Percentiles rank a stretch among this genome's conserved stretches.
These are phyloP conservation scores for Chaetomium strumarium DNA, from an alignment of 2,329 filamentous ascomycete genomes.

Conservation along the genomic window DNA sequence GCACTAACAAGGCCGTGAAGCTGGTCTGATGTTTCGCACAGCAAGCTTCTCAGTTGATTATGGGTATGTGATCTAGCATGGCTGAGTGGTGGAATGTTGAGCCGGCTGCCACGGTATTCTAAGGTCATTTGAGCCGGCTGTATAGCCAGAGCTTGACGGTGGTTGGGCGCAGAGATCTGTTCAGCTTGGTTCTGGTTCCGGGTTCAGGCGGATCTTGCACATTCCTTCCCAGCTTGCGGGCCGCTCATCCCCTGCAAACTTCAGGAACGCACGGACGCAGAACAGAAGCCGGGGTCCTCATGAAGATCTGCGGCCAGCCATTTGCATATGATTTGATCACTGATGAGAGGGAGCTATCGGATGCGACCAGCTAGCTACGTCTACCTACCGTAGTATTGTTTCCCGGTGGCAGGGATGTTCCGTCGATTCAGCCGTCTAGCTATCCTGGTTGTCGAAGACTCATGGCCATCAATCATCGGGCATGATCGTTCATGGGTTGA, in stretches of 20 bases:
- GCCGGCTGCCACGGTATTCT: background rate
- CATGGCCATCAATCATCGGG: no score
- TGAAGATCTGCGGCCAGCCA: conserved; percentile 19
- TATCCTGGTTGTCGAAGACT: no score
- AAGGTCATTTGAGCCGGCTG: conserved; percentile 9
- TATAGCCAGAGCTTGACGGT: background rate
- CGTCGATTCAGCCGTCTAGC: background rate
- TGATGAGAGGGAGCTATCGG: background rate
- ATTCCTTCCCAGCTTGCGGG: conserved; percentile 11
- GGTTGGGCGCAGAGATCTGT: conserved; percentile 6
- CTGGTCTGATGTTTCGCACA: background rate
- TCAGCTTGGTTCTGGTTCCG: conserved; percentile 10
- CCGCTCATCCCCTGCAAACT: conserved; percentile 6
- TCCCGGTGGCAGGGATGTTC: background rate
- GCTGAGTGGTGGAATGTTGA: background rate
- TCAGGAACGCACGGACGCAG: conserved; percentile 1
- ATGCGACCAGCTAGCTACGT: no score
- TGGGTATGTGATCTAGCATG: background rate
- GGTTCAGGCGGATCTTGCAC: conserved; percentile 1
- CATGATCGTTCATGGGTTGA: no score
- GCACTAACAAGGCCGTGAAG: conserved; percentile 5
- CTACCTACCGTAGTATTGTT: background rate
- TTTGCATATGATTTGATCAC: background rate
- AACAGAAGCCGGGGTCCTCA: conserved; percentile 10
- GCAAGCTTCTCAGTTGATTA: background rate